These are phyloP conservation scores for Globisporangium echinulatum DNA, from an alignment of 352 stramenopile genomes.

Conservation along the genomic window DNA sequence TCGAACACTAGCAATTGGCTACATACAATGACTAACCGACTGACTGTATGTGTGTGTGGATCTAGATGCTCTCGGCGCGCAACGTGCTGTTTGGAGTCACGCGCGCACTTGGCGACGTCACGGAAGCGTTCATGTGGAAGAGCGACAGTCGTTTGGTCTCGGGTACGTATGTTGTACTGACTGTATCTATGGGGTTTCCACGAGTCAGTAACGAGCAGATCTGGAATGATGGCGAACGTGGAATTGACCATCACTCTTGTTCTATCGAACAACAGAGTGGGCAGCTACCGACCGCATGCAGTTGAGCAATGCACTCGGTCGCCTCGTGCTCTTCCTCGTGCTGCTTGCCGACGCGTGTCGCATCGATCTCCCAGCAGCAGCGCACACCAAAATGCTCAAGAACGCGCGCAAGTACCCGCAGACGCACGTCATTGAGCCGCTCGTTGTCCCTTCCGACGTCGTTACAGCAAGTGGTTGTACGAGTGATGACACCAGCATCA, in stretches of 20 bases:
- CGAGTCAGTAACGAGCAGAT: too few species aligned
- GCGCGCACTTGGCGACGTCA: conserved; percentile 93
- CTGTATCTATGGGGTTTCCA: too few species aligned
- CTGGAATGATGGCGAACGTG: not conserved
- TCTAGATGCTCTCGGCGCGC: conserved; percentile 55
- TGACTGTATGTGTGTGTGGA: not conserved
- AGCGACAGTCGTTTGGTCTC: conserved; percentile 68
- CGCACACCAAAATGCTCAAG: conserved; percentile 91
- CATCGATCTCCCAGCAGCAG: conserved; percentile 85
- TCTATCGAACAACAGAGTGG: conserved; percentile 36
- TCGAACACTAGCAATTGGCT: conserved; percentile 18
- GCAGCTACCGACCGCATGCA: conserved; percentile 77
- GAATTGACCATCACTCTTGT: not conserved
- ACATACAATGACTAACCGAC: not conserved
- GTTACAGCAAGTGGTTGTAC: not conserved
- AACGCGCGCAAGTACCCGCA: conserved; percentile 84
- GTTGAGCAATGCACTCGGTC: conserved; percentile 92
- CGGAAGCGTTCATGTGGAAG: conserved; percentile 92
- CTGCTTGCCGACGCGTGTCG: conserved; percentile 84
- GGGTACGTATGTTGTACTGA: not conserved
- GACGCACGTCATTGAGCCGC: conserved; percentile 12
- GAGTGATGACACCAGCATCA: not conserved
- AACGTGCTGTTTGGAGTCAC: conserved; percentile 94
- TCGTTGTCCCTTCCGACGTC: not conserved
- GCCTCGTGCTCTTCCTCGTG: conserved; percentile 95